Base-by-base conservation (phyloP, 768 basidiomycete genomes). In the Collybia sp. region DNA sequence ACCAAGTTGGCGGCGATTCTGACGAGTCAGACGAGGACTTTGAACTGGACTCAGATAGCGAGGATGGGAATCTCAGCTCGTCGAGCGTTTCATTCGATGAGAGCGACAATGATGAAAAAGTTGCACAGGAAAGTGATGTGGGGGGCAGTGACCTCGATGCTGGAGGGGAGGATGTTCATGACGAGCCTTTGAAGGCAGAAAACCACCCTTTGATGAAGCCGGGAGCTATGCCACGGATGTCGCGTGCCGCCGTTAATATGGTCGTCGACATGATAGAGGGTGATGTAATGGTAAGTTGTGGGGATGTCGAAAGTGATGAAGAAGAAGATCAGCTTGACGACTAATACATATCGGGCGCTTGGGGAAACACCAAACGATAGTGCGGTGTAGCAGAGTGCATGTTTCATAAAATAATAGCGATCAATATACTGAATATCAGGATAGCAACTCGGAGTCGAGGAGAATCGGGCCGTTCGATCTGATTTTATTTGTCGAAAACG, bases 151-250 rank as follows among this genome's bases (percentile, higher is more conserved):
- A 54, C 58, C 56, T 51, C 12, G 58, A 57, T 40, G 66, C 59
- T 5, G 72, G 61, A 2, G 69, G 65, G 20, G 72, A 66, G 18
- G 58, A 55, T 2, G 67, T 65, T 0, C 73, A 70, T 12, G 71
- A 67, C 3, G 70, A 67, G 19, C 74, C 74, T 39, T 64, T 88
- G 15, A 70, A 77, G 36, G 74, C 73, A 3, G 69, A 69, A 16
- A 69, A 71, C 37, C 86, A 88, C 58, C 85, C 84, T 1, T 62
- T 87, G 2, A 62, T 88, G 46, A 70, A 74, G 11, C 77, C 80
- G 0, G 85, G 84, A 18, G 82, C 83, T 10, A 73, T 88, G 72
- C 83, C 82, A 4, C 68, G 69, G 39, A 82, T 87, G 77, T 80
- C 79, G n/a, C 76, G 73, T 42, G 79, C 80, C 2, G 78, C 78